Conservation (phyloP, 2,329 filamentous ascomycete genomes). For the Amesomyces nigricolor region DNA sequence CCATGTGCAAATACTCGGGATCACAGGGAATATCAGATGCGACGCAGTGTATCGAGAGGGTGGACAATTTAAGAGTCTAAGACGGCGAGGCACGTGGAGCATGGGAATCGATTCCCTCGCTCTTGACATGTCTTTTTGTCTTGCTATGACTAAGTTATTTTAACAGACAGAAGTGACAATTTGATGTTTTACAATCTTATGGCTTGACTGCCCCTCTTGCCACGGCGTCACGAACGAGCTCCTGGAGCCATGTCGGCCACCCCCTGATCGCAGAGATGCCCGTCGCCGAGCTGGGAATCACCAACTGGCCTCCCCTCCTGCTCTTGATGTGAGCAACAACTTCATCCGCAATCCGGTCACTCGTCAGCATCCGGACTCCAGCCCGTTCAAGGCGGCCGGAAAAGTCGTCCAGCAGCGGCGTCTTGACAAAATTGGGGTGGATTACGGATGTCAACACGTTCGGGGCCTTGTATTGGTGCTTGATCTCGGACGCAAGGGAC, state of each 20-base stretch:
- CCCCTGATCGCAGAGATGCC: slow-evolving; percentile 34
- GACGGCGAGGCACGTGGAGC: background rate
- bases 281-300: slow-evolving; percentile 35
- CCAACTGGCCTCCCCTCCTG: slow-evolving; percentile 43
- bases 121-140: background rate
- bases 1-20: background rate
- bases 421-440: slow-evolving; percentile 41
- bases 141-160: background rate
- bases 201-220: background rate
- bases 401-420: slow-evolving; percentile 39
- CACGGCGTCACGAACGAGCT: slow-evolving; percentile 30
- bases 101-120: background rate
- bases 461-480: slow-evolving; percentile 46
- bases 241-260: slow-evolving; percentile 36
- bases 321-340: slow-evolving; percentile 46
- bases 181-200: background rate
- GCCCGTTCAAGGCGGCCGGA: slow-evolving; percentile 27
- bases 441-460: slow-evolving; percentile 50
- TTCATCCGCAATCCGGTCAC: slow-evolving; percentile 40
- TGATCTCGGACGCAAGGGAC: slow-evolving; percentile 42
- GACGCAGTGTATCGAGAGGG: background rate
- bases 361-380: slow-evolving; percentile 31
- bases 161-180: background rate
- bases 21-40: background rate
- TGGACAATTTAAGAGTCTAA: background rate